Percentiles rank a stretch among this genome's conserved stretches.
phyloP scores from a whole-genome alignment of 805 yeast species.

The Hanseniaspora vineae region DNA sequence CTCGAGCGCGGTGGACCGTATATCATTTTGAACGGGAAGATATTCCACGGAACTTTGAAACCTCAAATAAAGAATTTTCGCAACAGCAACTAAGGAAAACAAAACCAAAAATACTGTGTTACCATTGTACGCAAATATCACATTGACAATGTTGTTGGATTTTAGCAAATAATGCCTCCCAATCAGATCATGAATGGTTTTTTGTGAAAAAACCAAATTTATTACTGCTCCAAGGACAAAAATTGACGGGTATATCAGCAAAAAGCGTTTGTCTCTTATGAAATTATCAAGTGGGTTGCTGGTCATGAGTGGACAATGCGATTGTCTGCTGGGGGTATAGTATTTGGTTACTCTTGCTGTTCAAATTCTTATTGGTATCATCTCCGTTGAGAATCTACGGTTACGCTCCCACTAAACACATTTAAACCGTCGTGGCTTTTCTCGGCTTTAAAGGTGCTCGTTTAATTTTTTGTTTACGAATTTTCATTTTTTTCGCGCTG shows the following conservation, averaged over 20 bases:
- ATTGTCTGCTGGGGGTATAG: too few relatives aligned
- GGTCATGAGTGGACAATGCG: too few relatives aligned
- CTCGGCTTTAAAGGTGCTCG: too few relatives aligned
- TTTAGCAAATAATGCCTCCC: slow-evolving; percentile 12
- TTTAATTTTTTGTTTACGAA: too few relatives aligned
- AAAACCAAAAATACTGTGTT: slow-evolving; percentile 17
- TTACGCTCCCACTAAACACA: too few relatives aligned
- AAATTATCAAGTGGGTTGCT: neutral
- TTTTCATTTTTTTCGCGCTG: too few relatives aligned
- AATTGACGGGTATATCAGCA: slow-evolving; percentile 10
- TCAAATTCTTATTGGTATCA: too few relatives aligned
- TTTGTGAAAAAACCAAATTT: slow-evolving; percentile 9
- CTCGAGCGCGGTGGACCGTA: too few relatives aligned
- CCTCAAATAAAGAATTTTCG: neutral
- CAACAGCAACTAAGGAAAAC: slow-evolving; percentile 11
- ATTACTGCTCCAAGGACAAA: slow-evolving; percentile 12
- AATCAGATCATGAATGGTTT: slow-evolving; percentile 11
- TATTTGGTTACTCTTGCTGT: too few relatives aligned
- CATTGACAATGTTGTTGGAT: slow-evolving; percentile 19
- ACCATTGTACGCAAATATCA: slow-evolving; percentile 26
- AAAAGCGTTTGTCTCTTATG: neutral
- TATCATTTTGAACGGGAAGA: slow-evolving; percentile 2
- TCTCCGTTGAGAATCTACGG: too few relatives aligned
- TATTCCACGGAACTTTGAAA: neutral
- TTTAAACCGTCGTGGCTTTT: too few relatives aligned